Evolutionary conservation across 306 rosid genomes (phyloP), one percentile per base, ranked within the genome.

Genomic region (Lathyrus tuberosus): DNA sequence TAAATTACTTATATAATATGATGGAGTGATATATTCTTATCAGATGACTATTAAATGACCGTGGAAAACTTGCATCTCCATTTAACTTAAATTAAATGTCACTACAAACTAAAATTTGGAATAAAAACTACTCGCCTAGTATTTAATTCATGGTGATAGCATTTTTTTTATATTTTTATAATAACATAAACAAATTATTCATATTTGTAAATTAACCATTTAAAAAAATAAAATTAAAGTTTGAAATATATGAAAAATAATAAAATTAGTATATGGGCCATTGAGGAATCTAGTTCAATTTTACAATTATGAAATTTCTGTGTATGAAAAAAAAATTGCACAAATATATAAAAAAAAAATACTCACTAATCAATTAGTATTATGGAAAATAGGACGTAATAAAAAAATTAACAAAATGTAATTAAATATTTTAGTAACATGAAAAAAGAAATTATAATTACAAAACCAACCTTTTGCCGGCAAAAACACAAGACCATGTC

Each of bases 391-490:
- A 51, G 20, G 0, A 18, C 8, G 1, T 10, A 17, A 18, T 52
- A 52, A 1, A 5, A n/a, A n/a, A 47, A 15, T 17, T 51, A 0
- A 17, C 1, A 0, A 48, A 16, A 15, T 15, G 54, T 15, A 52
- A 22, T 2, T 53, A 22, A 12, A 24, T 24, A 24, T 12, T 60
- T 33, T 8, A 31, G 5, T 17, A 1, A 22, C 8, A 0, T 3
- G 35, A 28, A 6, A 48, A 43, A 9, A 17, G 10, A 62, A 62
- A 8, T 0, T 13, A 8, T 17, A 10, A 10, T 14, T 22, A 17
- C 40, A 9, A 37, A 15, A 41, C 80, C 68, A 47, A 89, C 96
- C 96, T 90, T 54, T 84, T 7, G 96, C 91, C 80, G 96, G 96
- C 87, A 90, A 70, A 80, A 82, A 84, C 5, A 87, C 79, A 2